Base-by-base conservation (phyloP, 495 filamentous ascomycete species). In the Aspergillus funiculosus region DNA sequence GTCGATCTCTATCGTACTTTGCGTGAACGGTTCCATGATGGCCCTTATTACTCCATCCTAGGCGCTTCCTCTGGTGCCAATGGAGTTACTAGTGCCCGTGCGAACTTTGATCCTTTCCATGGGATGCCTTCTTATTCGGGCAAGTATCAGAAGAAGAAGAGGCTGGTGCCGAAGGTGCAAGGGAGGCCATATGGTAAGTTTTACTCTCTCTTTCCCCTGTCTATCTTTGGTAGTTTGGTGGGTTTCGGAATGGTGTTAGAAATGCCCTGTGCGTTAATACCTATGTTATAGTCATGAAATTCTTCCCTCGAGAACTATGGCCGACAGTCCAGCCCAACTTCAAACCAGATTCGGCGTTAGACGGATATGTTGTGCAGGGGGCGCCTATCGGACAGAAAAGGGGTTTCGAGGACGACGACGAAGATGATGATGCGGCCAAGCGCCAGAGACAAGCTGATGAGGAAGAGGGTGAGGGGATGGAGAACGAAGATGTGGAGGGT, bases 271-370 rank as follows among this genome's bases (percentile, higher is more conserved):
- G 15, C 3, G 40, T 32, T 50, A 20, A 43, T 24, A 14, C 30
- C 14, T 41, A 6, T 40, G 5, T 5, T 43, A 10, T 21, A 81
- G 76, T 72, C 24, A 56, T 74, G 38, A 66, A 72, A 47, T 78
- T 76, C 60, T 82, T 81, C 47, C 80, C 80, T 7, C 62, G 67
- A 11, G 77, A 82, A 44, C 62, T 82, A 9, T 75, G 71, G 64
- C 59, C 59, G 11, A 69, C 67, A 0, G 66, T 81, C 21, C 72
- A 75, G 48, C 72, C 75, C 11, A 65, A 51, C 39, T 69, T 67
- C 56, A 63, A 69, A 42, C 52, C 64, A 10, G 63, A 67, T 28
- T 58, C 50, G n/a, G 43, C 60, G 17, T 43, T 64, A n/a, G 64
- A 64, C 13, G 60, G 59, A 10, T 68, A 60, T 37, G 46, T 52